Evolutionary conservation across 805 yeast genomes (phyloP), one percentile per base, ranked within the genome.

Genomic region (Jamesozyma hellenica): DNA sequence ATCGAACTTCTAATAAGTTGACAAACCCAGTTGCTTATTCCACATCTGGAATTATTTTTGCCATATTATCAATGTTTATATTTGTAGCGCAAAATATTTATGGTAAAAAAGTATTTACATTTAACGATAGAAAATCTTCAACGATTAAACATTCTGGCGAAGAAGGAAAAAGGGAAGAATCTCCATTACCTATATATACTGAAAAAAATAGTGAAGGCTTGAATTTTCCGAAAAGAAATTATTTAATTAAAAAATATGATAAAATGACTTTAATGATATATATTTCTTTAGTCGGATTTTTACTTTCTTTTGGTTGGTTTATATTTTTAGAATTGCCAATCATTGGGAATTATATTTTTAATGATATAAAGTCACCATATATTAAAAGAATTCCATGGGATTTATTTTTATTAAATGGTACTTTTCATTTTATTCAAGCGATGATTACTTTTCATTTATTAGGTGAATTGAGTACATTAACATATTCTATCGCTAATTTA

Each of bases 31-130:
- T 19, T 28, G 39, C 26, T 8, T 46, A 39, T 34, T 52, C 56
- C 4, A 41, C 53, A 2, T 18, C 55, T 66, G 95, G 96, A 5
- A 61, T 84, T n/a, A 25, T 72, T 2, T 80, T 72, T 52, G 90
- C 95, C 11, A 61, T 79, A 9, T 43, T 75, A 25, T 76, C 92
- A 4, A 72, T 88, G 36, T 56, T 82, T 7, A 75, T 85, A 15
- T 86, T 87, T 65, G 94, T 90, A 4, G 74, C 78, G 2, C 95
- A 86, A 54, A 86, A 86, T 55, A 82, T 87, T 34, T 86, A 84
- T 60, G 87, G 92, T 29, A 87, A 87, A 61, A 79, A 77, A 46
- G 77, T 87, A 30, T 73, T 86, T 45, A 84, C 88, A 28, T 60
- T 21, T 32, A 32, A 32, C 15, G 17, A 30, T 5, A 18, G 44